Evolutionary conservation across 805 yeast species (phyloP), one percentile per base, ranked within the genome.

Genomic region (Debaryomyces castellii): DNA sequence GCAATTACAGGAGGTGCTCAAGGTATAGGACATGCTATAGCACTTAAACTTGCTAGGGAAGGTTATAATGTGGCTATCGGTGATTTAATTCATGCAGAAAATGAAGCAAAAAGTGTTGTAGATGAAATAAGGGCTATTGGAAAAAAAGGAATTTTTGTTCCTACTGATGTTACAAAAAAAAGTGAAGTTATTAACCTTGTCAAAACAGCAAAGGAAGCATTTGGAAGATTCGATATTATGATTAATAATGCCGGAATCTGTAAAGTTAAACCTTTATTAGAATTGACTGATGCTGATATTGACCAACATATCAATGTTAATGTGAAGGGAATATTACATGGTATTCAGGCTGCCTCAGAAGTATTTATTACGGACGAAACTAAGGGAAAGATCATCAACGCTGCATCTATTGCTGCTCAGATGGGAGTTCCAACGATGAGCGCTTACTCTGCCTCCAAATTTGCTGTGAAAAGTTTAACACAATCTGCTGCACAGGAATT

Each of bases 1-100:
- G 55, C 66, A 32, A 54, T 67, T 14, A 35, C 48, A n/a, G 43
- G 43, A n/a, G 43, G 43, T 8, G 8, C 43, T 20, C 68, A 78
- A 16, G 84, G 84, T 9, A 80, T 79, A 47, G 84, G 83, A 3
- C 70, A 67, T 22, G 73, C 73, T 39, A 73, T 79, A 38, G 78
- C 78, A 16, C 55, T 64, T 20, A 82, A 74, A 14, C 62, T 77
- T 23, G 81, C 81, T 1, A 70, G 72, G 43, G 78, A 78, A 22
- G 80, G 80, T 8, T 71, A 76, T 5, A 30, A 27, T 14, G 23
- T 40, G 12, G 36, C 28, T 5, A 21, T 40, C 6, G 33, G 33
- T 11, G 20, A 30, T 17, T 28, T 24, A 24, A 6, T 33, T 30
- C 18, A 34, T 12, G 36, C 41, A 4, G 27, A 24, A 20, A 28